Evolutionary conservation across 2,329 filamentous ascomycete species (phyloP).

Genomic region (Talaromyces funiculosus): DNA sequence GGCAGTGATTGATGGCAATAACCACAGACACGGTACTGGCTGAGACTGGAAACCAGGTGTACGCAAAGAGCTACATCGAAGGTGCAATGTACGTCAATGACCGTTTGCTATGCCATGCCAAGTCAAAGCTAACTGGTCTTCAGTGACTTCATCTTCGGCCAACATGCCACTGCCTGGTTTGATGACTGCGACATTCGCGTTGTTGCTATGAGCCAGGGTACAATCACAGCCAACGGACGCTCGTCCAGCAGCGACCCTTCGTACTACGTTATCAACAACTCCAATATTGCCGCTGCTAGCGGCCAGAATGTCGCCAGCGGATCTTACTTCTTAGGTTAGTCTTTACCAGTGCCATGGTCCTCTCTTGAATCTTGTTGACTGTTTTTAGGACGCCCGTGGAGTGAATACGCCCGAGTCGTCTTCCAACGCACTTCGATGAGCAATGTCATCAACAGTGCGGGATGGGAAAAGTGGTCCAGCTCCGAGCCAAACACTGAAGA

Average conservation of each 20-base stretch:
- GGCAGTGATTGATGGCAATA: no score
- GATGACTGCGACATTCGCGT: constrained; percentile 44
- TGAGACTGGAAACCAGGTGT: constrained; percentile 51
- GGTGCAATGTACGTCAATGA: constrained; percentile 40
- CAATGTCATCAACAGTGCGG: constrained; percentile 53
- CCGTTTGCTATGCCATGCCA: neutral
- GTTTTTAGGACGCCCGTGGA: constrained; percentile 9
- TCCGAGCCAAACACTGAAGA: constrained; percentile 46
- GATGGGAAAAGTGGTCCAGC: constrained; percentile 54
- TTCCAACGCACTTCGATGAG: constrained; percentile 11
- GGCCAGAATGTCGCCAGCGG: constrained; percentile 2
- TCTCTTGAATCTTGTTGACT: neutral
- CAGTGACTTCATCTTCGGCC: constrained; percentile 55
- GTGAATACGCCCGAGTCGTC: constrained; percentile 12
- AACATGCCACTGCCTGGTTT: constrained; percentile 49
- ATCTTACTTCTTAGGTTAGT: constrained; percentile 7
- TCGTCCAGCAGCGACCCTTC: constrained; percentile 34
- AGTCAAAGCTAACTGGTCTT: neutral
- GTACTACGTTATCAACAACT: constrained; percentile 53
- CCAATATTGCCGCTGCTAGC: constrained; percentile 8
- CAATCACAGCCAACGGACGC: constrained; percentile 45
- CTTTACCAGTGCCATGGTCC: neutral
- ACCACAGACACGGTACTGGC: constrained; percentile 48
- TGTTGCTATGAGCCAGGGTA: constrained; percentile 39
- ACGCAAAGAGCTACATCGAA: constrained; percentile 52